Evolutionary conservation across 2,329 filamentous ascomycete genomes (phyloP).

Genomic region (Sporothrix dimorphospora): DNA sequence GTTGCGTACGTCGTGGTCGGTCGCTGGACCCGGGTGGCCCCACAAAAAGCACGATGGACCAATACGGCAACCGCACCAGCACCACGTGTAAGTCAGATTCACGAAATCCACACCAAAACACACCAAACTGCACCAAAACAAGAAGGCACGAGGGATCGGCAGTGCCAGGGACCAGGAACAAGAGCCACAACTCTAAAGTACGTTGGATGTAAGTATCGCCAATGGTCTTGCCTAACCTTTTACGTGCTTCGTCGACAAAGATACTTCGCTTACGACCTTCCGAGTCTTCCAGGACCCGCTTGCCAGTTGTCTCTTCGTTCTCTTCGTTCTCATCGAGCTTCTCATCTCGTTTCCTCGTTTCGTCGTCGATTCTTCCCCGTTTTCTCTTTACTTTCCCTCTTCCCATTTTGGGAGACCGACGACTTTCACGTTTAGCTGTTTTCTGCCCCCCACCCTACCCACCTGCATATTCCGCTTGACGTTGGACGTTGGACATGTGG

Average conservation of each 20-base stretch:
- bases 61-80: slow-evolving; percentile 26
- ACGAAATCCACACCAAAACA: no score
- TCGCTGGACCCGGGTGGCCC: not conserved
- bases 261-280: slow-evolving; percentile 11
- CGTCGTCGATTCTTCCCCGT: not conserved
- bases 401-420: slow-evolving; percentile 21
- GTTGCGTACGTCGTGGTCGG: not conserved
- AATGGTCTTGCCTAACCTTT: not conserved
- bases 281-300: slow-evolving; percentile 17
- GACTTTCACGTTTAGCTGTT: not conserved
- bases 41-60: slow-evolving; percentile 7
- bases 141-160: slow-evolving; percentile 22
- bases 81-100: slow-evolving; percentile 27
- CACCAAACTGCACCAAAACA: not conserved
- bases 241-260: not conserved
- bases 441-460: not conserved
- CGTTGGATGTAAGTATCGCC: not conserved
- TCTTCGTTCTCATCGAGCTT: not conserved
- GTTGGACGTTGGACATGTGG: slow-evolving; percentile 6
- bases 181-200: not conserved
- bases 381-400: not conserved
- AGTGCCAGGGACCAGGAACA: slow-evolving; percentile 4
- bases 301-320: not conserved
- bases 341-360: slow-evolving; percentile 15
- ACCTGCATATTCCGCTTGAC: not conserved